These are phyloP conservation scores for Aspergillus haitiensis DNA, from an alignment of 495 filamentous ascomycete genomes.

Conservation along the genomic window DNA sequence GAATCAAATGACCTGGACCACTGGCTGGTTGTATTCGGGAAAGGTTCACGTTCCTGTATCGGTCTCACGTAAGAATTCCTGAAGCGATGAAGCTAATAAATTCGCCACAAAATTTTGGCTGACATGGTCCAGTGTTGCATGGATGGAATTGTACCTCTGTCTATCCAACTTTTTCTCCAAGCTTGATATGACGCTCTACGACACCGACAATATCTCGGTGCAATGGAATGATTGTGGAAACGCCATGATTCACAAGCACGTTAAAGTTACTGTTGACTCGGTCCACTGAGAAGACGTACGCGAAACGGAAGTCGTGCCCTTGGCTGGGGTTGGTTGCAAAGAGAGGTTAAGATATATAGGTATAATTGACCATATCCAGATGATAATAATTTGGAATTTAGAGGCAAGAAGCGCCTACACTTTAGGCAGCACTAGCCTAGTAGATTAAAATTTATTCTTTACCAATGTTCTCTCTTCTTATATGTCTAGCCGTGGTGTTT, in stretches of 20 bases:
- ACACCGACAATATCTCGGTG: background rate
- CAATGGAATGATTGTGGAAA: constrained; percentile 1
- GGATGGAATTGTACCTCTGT: constrained; percentile 1
- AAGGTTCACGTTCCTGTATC: background rate
- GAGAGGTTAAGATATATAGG: background rate
- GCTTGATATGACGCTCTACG: background rate
- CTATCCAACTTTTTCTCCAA: background rate
- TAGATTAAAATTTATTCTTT: background rate
- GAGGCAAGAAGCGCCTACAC: background rate
- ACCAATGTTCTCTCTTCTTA: background rate
- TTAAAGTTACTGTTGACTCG: background rate
- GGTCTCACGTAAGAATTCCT: background rate
- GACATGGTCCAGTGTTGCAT: background rate
- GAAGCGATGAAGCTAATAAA: background rate
- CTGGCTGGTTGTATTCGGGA: constrained; percentile 1
- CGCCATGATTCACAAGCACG: background rate
- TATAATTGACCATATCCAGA: background rate
- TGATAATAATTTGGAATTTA: background rate
- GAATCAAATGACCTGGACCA: background rate
- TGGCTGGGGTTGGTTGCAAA: background rate
- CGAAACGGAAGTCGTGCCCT: background rate
- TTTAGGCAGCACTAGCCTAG: background rate
- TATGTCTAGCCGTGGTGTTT: too few species aligned
- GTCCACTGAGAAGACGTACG: background rate
- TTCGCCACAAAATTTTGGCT: background rate